Evolutionary conservation across 2,329 filamentous ascomycete genomes (phyloP).

Genomic region (Alternaria sp.): DNA sequence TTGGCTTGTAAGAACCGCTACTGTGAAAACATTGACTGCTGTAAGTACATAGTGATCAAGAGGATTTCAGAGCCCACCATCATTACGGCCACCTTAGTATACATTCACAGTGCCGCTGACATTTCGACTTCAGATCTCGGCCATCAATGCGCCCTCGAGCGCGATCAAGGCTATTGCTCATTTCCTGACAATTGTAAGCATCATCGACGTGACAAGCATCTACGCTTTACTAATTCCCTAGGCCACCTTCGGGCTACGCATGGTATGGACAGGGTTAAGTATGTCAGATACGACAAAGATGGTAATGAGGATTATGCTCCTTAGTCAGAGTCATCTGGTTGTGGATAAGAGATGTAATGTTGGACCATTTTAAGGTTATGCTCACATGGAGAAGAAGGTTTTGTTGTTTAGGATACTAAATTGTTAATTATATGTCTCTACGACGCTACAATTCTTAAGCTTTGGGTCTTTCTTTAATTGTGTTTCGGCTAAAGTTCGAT

Average conservation of each 20-base stretch:
- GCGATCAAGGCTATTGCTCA: conserved; percentile 50
- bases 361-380: neutral
- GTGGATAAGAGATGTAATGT: neutral
- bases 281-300: conserved; percentile 36
- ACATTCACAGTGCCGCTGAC: conserved; percentile 10
- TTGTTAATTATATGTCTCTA: neutral
- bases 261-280: conserved; percentile 50
- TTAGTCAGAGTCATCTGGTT: neutral
- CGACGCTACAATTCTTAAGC: neutral
- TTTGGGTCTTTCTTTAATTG: neutral
- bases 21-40: conserved; percentile 55
- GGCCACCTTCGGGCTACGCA: conserved; percentile 51
- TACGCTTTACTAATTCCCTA: conserved; percentile 1
- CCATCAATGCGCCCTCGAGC: conserved; percentile 51
- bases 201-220: neutral
- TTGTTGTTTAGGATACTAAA: neutral
- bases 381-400: neutral
- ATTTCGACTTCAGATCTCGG: conserved; percentile 42
- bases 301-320: conserved; percentile 32
- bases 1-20: conserved; percentile 50
- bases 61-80: neutral
- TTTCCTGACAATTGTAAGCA: conserved; percentile 45
- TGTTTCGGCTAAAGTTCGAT: neutral
- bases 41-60: conserved; percentile 30
- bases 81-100: neutral